Conservation (phyloP, 352 stramenopile species). For the Phytophthora hybrid region DNA sequence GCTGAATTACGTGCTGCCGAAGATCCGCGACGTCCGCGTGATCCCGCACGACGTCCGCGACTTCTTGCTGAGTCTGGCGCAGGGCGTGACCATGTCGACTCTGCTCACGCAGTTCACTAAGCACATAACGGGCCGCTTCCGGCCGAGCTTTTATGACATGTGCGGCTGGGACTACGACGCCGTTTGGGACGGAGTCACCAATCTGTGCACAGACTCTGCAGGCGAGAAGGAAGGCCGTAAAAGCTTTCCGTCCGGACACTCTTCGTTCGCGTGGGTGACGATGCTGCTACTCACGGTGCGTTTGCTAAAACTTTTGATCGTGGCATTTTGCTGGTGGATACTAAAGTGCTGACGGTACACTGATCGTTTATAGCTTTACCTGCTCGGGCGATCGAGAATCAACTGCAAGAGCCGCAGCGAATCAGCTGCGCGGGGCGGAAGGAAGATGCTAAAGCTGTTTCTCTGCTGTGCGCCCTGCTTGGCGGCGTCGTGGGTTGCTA, state of each 20-base stretch:
- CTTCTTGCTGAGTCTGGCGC: slow-evolving; percentile 64
- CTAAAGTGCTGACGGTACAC: slow-evolving; percentile 17
- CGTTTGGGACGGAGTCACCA: slow-evolving; percentile 69
- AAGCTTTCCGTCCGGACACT: slow-evolving; percentile 77
- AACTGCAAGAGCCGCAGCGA: slow-evolving; percentile 60
- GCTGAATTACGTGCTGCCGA: slow-evolving; percentile 59
- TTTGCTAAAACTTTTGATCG: not conserved
- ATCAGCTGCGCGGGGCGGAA: slow-evolving; percentile 49
- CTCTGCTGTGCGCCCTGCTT: slow-evolving; percentile 68
- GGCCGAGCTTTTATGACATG: slow-evolving; percentile 81
- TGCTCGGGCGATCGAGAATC: slow-evolving; percentile 71
- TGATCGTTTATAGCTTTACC: slow-evolving; percentile 55
- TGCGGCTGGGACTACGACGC: slow-evolving; percentile 67
- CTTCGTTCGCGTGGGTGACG: slow-evolving; percentile 70
- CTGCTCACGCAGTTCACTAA: slow-evolving; percentile 80
- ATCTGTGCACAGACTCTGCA: slow-evolving; percentile 57
- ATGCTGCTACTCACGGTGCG: slow-evolving; percentile 75
- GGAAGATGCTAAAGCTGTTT: slow-evolving; percentile 72
- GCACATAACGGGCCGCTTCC: slow-evolving; percentile 71
- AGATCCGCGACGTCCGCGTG: slow-evolving; percentile 47
- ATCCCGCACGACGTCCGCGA: slow-evolving; percentile 75
- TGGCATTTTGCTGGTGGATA: not conserved
- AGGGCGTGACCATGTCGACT: slow-evolving; percentile 47
- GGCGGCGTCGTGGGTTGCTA: slow-evolving; percentile 67
- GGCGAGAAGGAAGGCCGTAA: slow-evolving; percentile 71